Percentiles rank a stretch among this genome's conserved stretches.
Evolutionary conservation across 805 yeast genomes (phyloP).

Genomic region (Osmozyma mogii): DNA sequence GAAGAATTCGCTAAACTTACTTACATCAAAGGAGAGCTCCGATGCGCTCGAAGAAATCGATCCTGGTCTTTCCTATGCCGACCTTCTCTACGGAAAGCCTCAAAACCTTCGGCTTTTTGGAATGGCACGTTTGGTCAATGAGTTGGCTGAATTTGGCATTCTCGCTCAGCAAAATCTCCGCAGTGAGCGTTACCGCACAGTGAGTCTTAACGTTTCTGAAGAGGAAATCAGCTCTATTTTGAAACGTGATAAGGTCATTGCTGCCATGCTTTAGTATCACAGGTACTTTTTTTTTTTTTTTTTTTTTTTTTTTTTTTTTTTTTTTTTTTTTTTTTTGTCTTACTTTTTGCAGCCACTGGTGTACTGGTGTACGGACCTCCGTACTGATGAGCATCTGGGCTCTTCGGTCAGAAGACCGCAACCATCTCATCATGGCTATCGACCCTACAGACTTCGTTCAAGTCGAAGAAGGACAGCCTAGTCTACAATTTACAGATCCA

Average conservation of each 20-base stretch:
- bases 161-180: conserved; percentile 57
- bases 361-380: no score
- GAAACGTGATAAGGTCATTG: conserved; percentile 38
- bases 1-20: conserved; percentile 39
- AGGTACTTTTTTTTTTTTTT: no score
- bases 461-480: conserved; percentile 33
- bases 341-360: no score
- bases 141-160: conserved; percentile 74
- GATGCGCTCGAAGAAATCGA: conserved; percentile 12
- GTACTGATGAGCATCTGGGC: no score
- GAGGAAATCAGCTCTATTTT: conserved; percentile 61
- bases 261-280: no score
- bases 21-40: conserved; percentile 22
- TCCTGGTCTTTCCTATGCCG: conserved; percentile 8
- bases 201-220: conserved; percentile 61
- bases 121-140: conserved; percentile 52
- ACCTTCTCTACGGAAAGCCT: conserved; percentile 22
- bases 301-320: no score
- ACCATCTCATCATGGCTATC: no score
- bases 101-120: conserved; percentile 46
- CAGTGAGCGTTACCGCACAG: conserved; percentile 58
- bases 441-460: conserved; percentile 49
- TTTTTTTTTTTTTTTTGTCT: no score
- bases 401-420: not conserved
- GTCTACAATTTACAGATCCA: conserved; percentile 43